Evolutionary conservation across 2,329 filamentous ascomycete genomes (phyloP).

Genomic region (Chaetomium sp.): DNA sequence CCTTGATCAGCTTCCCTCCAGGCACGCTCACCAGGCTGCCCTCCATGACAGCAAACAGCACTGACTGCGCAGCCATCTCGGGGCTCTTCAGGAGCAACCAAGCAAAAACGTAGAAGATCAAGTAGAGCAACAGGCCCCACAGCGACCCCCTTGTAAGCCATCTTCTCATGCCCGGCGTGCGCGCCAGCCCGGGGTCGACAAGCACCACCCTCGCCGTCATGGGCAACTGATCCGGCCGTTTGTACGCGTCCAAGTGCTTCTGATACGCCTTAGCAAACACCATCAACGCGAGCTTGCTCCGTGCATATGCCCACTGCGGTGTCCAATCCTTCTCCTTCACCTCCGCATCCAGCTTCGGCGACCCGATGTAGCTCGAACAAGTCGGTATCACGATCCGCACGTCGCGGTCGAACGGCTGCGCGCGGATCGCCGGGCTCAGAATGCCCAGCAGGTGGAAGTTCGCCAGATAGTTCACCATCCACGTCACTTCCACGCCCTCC

Average conservation of each 20-base stretch:
- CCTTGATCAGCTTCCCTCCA: conserved; percentile 80
- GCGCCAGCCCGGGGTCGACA: conserved; percentile 80
- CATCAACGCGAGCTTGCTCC: conserved; percentile 78
- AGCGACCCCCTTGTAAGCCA: conserved; percentile 87
- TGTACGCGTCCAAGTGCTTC: conserved; percentile 83
- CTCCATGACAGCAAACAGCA: conserved; percentile 86
- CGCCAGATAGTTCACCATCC: conserved; percentile 92
- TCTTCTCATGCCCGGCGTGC: conserved; percentile 83
- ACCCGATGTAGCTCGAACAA: conserved; percentile 84
- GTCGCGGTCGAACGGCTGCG: conserved; percentile 91
- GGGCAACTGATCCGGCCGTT: conserved; percentile 79
- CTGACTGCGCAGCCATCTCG: conserved; percentile 79
- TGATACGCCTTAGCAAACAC: conserved; percentile 89
- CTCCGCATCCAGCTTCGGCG: conserved; percentile 63
- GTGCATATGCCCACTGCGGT: conserved; percentile 60
- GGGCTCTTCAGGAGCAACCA: conserved; percentile 90
- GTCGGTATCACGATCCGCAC: conserved; percentile 85
- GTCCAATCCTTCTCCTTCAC: conserved; percentile 52
- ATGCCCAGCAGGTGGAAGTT: conserved; percentile 96
- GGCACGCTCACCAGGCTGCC: conserved; percentile 62
- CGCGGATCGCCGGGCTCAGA: conserved; percentile 83
- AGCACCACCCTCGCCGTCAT: conserved; percentile 82
- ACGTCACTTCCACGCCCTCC: conserved; percentile 85
- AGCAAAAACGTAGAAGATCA: conserved; percentile 75
- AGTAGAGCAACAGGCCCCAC: conserved; percentile 75